Evolutionary conservation across 2,329 filamentous ascomycete species (phyloP).

Genomic region (Knufia fluminis): DNA sequence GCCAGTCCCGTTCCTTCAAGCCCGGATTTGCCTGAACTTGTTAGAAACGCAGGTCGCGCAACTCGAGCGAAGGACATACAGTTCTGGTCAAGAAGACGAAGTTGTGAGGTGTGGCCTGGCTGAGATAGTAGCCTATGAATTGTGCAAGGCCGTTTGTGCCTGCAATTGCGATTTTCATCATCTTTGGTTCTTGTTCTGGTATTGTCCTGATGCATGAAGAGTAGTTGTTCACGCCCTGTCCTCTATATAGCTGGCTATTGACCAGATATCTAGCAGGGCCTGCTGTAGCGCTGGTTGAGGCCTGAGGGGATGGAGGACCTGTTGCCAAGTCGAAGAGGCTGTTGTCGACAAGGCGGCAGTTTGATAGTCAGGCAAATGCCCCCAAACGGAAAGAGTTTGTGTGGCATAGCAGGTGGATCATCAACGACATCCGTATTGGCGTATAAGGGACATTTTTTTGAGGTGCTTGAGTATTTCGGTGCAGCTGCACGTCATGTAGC

Average conservation of each 20-base stretch:
- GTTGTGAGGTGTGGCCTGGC: slow-evolving; percentile 53
- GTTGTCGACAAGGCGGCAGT: no score
- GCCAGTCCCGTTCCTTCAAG: slow-evolving; percentile 37
- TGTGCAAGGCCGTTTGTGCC: slow-evolving; percentile 52
- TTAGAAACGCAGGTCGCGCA: not conserved
- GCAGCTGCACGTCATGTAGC: no score
- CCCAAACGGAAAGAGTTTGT: no score
- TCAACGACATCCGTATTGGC: no score
- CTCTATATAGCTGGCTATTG: slow-evolving; percentile 1
- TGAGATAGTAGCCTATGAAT: slow-evolving; percentile 50
- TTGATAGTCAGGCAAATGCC: no score
- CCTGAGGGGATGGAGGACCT: no score
- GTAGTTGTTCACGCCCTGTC: not conserved
- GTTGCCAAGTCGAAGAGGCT: no score
- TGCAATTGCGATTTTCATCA: slow-evolving; percentile 54
- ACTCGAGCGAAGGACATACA: slow-evolving; percentile 8
- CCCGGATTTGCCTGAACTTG: slow-evolving; percentile 26
- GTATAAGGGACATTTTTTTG: no score
- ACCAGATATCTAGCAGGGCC: no score
- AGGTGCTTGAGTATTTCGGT: no score
- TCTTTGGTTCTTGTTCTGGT: slow-evolving; percentile 19
- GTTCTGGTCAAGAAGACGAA: slow-evolving; percentile 60
- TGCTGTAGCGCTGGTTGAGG: no score
- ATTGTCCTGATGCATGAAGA: not conserved
- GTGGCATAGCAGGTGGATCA: no score